Conservation (phyloP, 2,329 filamentous ascomycete genomes). For the Phialocephala sp. region DNA sequence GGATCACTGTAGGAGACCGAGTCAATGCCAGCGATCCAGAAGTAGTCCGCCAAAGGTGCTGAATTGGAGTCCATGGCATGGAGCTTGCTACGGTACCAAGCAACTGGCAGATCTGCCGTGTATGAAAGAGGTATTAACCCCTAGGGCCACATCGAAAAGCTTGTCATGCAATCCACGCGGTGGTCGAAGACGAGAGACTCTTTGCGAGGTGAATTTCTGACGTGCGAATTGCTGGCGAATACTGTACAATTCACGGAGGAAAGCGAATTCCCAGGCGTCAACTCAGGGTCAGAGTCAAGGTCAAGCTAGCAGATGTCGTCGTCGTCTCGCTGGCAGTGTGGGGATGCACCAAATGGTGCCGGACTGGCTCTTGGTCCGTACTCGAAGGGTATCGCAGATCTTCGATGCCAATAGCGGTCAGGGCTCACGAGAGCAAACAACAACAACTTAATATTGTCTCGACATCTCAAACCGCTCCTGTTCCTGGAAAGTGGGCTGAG, state of each 20-base stretch:
- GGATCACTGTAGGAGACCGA: constrained; percentile 68
- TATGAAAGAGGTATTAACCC: constrained; percentile 9
- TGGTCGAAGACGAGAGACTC: neutral
- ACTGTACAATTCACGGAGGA: neutral
- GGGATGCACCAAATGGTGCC: neutral
- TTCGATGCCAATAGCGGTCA: neutral
- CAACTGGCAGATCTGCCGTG: constrained; percentile 23
- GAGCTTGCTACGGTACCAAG: constrained; percentile 10
- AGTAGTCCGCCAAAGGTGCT: constrained; percentile 73
- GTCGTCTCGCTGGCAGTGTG: constrained; percentile 8
- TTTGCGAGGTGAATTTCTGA: neutral
- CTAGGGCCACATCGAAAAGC: constrained; percentile 34
- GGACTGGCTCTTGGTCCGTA: constrained; percentile 2
- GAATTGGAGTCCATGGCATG: constrained; percentile 52
- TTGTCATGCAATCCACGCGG: constrained; percentile 8
- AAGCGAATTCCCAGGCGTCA: neutral
- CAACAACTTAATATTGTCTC: neutral
- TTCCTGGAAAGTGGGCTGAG: constrained; percentile 5
- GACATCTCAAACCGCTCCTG: neutral
- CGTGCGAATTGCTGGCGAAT: neutral
- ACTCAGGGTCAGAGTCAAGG: neutral
- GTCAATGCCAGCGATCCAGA: constrained; percentile 77
- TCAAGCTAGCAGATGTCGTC: neutral
- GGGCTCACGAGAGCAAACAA: neutral
- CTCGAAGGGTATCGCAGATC: constrained; percentile 9